Conservation (phyloP, 208 protist species). For the Trichomonas vaginalis region DNA sequence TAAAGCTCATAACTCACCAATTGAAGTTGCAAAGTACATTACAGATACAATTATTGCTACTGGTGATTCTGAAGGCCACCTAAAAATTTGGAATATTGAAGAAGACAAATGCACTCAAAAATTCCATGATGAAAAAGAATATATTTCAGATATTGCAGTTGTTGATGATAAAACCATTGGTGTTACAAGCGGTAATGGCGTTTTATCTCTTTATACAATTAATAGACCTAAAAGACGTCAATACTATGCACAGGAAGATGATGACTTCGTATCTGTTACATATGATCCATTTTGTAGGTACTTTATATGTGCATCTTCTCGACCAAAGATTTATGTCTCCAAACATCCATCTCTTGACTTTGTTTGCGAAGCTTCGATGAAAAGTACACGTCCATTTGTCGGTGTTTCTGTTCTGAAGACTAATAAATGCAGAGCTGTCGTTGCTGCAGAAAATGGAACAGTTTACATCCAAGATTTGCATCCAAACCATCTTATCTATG, state of each 20-base stretch:
- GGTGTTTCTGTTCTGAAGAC: background rate
- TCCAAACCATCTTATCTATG: background rate
- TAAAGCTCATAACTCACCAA: background rate
- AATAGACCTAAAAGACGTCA: background rate
- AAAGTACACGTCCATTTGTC: background rate
- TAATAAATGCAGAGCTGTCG: background rate
- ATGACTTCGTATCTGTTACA: background rate
- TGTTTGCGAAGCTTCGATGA: background rate
- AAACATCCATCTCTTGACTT: background rate
- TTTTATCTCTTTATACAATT: background rate
- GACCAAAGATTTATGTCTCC: background rate
- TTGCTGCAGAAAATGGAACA: background rate
- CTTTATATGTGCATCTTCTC: background rate
- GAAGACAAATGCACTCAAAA: background rate
- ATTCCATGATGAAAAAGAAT: background rate
- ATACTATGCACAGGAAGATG: background rate
- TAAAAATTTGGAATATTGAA: background rate
- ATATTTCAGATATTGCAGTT: background rate
- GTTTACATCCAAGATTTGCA: background rate
- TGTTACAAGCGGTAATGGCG: background rate
- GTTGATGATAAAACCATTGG: background rate
- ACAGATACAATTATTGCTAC: background rate
- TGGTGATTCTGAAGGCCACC: background rate
- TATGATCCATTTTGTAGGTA: background rate
- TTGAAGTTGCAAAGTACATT: background rate